Percentiles rank a stretch among this genome's conserved stretches.
Evolutionary conservation across 495 filamentous ascomycete species (phyloP).

Genomic region (Viridothelium virens): DNA sequence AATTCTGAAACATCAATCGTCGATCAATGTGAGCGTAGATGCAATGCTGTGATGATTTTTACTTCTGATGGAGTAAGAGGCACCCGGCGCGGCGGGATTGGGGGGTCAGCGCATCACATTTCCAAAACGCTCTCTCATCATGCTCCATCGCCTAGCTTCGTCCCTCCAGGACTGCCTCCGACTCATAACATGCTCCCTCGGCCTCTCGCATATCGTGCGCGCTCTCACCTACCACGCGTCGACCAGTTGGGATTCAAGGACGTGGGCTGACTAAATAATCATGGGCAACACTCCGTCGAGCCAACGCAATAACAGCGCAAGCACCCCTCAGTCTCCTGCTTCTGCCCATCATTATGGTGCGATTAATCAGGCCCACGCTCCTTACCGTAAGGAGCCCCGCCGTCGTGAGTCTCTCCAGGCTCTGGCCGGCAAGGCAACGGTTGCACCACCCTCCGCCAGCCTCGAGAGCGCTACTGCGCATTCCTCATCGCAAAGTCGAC

Average conservation of each 20-base stretch:
- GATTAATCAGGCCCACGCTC: slow-evolving; percentile 22
- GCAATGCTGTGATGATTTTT: slow-evolving; percentile 1
- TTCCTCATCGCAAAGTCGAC: slow-evolving; percentile 17
- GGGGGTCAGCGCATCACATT: slow-evolving; percentile 3
- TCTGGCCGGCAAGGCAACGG: slow-evolving; percentile 28
- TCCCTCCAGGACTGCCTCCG: background rate
- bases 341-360: slow-evolving; percentile 18
- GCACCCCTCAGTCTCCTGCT: slow-evolving; percentile 26
- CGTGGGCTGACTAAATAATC: slow-evolving; percentile 2
- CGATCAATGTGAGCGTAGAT: background rate
- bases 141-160: background rate
- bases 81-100: background rate
- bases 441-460: slow-evolving; percentile 32
- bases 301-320: slow-evolving; percentile 13
- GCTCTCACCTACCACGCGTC: background rate
- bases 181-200: slow-evolving; percentile 4
- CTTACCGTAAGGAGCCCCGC: slow-evolving; percentile 26
- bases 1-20: background rate
- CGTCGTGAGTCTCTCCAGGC: slow-evolving; percentile 30
- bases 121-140: slow-evolving; percentile 8
- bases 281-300: slow-evolving; percentile 28
- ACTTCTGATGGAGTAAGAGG: background rate
- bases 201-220: background rate
- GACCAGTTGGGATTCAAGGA: slow-evolving; percentile 9
- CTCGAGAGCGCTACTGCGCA: slow-evolving; percentile 27